These are phyloP conservation scores for Aspergillus eucalypticola DNA, from an alignment of 2,329 filamentous ascomycete genomes.

Conservation along the genomic window DNA sequence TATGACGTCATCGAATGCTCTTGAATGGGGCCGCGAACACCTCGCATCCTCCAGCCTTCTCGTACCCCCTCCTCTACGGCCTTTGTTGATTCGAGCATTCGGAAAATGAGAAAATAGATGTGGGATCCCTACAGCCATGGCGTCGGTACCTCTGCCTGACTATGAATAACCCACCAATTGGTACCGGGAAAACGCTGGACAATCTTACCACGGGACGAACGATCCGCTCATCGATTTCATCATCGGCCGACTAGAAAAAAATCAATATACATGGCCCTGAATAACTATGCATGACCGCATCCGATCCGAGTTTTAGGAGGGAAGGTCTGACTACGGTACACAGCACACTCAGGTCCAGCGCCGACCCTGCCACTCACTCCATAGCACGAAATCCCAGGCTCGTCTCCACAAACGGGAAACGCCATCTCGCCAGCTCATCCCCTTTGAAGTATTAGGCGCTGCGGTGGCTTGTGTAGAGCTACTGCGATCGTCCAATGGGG, in stretches of 20 bases:
- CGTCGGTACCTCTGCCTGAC: neutral
- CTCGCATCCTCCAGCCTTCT: neutral
- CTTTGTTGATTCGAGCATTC: neutral
- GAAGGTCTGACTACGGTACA: neutral
- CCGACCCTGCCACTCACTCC: neutral
- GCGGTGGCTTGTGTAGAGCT: neutral
- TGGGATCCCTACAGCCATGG: neutral
- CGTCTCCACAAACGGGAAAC: neutral
- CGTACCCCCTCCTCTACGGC: neutral
- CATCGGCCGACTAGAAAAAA: neutral
- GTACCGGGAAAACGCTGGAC: neutral
- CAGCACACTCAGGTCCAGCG: neutral
- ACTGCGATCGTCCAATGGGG: neutral
- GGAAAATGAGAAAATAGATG: neutral
- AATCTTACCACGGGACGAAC: neutral
- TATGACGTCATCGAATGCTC: slow-evolving; percentile 7
- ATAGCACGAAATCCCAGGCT: neutral
- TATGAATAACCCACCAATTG: neutral
- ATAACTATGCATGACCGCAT: neutral
- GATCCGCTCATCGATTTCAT: neutral
- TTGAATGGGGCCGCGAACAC: neutral
- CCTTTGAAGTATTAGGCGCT: neutral
- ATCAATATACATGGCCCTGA: neutral
- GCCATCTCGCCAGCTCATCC: neutral
- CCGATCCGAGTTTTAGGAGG: neutral